A percentile compares a stretch with the other conserved stretches of the same genome.
Conservation (phyloP, 140 eudicot genomes). For the Bidens hawaiensis region DNA sequence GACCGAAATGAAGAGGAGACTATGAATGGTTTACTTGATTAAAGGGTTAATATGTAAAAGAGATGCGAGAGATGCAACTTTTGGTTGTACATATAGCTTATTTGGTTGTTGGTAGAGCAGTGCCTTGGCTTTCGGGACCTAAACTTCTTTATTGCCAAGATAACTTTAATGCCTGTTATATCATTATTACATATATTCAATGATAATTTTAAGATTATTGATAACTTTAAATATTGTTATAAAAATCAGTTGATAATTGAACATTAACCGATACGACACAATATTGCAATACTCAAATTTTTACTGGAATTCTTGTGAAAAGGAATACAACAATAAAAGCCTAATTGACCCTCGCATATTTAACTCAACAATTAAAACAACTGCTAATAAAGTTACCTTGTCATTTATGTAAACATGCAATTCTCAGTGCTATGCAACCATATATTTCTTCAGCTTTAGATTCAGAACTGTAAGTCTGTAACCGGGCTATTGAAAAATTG, state of each 20-base stretch:
- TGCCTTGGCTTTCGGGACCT: too few relatives aligned
- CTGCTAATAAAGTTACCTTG: neutral
- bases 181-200: neutral
- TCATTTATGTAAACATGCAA: neutral
- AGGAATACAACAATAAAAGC: constrained; percentile 3
- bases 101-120: too few relatives aligned
- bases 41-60: too few relatives aligned
- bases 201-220: neutral
- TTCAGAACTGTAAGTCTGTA: neutral
- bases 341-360: neutral
- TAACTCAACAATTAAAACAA: neutral
- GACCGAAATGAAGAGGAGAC: too few relatives aligned
- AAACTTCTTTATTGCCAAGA: too few relatives aligned
- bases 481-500: too few relatives aligned
- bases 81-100: too few relatives aligned
- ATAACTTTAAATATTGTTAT: neutral
- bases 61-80: too few relatives aligned
- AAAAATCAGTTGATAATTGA: neutral
- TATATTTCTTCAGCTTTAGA: neutral
- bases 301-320: neutral
- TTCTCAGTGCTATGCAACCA: neutral
- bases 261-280: neutral
- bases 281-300: neutral
- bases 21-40: too few relatives aligned
- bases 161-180: neutral